These are phyloP conservation scores for Dactylellina parvicollis DNA, from an alignment of 2,329 filamentous ascomycete genomes.

Conservation along the genomic window DNA sequence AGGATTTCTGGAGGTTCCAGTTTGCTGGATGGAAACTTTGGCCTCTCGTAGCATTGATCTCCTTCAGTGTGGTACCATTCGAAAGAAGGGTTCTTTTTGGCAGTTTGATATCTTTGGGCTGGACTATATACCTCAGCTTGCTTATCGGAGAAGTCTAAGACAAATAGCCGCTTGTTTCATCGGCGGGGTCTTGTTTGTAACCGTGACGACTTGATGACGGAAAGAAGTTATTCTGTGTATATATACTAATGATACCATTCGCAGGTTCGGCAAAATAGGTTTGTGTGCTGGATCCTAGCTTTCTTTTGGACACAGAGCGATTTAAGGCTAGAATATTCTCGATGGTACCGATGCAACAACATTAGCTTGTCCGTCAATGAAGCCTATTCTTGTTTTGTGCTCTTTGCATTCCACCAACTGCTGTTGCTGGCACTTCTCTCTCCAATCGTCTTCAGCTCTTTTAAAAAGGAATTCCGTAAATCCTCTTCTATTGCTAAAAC, in stretches of 20 bases:
- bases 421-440: constrained; percentile 1
- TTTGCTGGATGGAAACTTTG: constrained; percentile 67
- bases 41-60: constrained; percentile 66
- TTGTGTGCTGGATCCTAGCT: no score
- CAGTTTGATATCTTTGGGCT: constrained; percentile 65
- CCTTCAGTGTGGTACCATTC: constrained; percentile 66
- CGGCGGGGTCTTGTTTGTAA: not conserved
- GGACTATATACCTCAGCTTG: constrained; percentile 67
- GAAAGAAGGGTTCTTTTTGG: constrained; percentile 66
- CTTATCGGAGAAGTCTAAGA: constrained; percentile 59
- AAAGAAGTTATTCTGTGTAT: constrained; percentile 20
- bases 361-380: no score
- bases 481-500: constrained; percentile 43
- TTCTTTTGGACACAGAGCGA: no score
- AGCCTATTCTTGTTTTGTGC: not conserved
- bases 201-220: constrained; percentile 9
- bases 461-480: constrained; percentile 26
- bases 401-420: constrained; percentile 32
- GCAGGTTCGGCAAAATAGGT: no score
- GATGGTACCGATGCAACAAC: no score
- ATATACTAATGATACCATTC: constrained; percentile 30
- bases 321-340: no score
- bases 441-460: constrained; percentile 25
- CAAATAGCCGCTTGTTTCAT: not conserved
- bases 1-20: constrained; percentile 60